Percentiles rank a stretch among this genome's conserved stretches.
Conservation (phyloP, 192 early-diverging fungal genomes). For the Rhizophagus sp. region DNA sequence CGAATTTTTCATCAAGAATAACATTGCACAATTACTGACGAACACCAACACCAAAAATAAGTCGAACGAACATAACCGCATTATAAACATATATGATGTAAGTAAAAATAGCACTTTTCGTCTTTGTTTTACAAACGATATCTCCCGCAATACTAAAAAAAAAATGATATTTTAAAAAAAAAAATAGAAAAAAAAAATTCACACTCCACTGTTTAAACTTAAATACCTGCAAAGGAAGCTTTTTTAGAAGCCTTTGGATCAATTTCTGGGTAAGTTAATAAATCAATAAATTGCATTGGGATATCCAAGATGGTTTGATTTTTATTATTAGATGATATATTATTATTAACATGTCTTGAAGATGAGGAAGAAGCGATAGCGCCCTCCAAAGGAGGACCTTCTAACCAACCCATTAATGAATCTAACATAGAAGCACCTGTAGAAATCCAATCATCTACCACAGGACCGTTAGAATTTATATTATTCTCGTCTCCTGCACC, state of each 20-base stretch:
- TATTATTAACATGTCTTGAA: conserved; percentile 25
- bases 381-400: conserved; percentile 31
- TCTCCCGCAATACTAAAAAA: conserved; percentile 48
- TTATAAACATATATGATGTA: conserved; percentile 43
- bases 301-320: conserved; percentile 40
- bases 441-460: not conserved
- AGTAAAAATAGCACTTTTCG: conserved; percentile 47
- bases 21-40: conserved; percentile 48
- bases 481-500: not conserved
- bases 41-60: conserved; percentile 51
- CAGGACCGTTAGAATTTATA: not conserved
- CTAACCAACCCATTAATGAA: conserved; percentile 37
- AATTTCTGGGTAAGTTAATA: conserved; percentile 50
- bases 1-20: conserved; percentile 57
- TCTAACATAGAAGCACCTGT: conserved; percentile 26
- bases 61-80: conserved; percentile 52
- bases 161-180: not conserved
- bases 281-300: conserved; percentile 50
- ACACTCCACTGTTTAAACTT: too few relatives aligned
- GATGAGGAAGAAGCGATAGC: not conserved
- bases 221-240: conserved; percentile 38
- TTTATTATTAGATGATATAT: conserved; percentile 34
- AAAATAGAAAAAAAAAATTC: not conserved
- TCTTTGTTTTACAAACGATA: conserved; percentile 48
- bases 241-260: conserved; percentile 39